These are phyloP conservation scores for Heliamphora exappendiculata DNA, from an alignment of 148 eudicot genomes.

Conservation along the genomic window DNA sequence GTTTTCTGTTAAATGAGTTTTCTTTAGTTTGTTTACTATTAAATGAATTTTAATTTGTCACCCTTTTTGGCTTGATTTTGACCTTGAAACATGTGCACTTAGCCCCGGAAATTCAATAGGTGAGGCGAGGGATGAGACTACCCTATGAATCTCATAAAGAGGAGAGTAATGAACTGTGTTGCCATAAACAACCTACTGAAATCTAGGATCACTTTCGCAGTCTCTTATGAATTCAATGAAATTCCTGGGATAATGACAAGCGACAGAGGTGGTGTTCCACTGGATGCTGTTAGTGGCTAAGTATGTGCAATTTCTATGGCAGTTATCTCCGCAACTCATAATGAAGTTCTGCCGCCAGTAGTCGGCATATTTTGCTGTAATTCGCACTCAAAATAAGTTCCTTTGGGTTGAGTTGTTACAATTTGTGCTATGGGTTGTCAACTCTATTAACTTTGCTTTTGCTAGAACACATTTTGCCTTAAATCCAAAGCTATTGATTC, in stretches of 20 bases:
- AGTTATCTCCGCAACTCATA: background rate
- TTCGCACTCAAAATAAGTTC: background rate
- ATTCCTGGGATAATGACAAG: background rate
- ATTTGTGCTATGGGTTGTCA: background rate
- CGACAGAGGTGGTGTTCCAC: background rate
- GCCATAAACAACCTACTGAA: background rate
- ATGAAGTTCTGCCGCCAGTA: background rate
- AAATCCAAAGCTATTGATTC: background rate
- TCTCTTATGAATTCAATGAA: background rate
- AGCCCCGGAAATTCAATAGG: background rate
- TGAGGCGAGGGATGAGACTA: background rate
- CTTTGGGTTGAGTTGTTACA: background rate
- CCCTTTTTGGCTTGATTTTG: background rate
- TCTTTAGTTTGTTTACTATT: background rate
- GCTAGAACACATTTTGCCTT: background rate
- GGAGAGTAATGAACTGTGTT: background rate
- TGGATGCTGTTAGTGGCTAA: background rate
- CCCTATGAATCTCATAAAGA: background rate
- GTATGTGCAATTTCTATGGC: background rate
- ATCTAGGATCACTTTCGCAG: background rate
- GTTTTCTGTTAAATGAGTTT: background rate
- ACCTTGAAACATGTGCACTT: background rate
- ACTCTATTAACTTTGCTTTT: slow-evolving; percentile 4
- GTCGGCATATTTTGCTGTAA: background rate
- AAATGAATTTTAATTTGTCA: background rate